Evolutionary conservation across 2,329 filamentous ascomycete genomes (phyloP), one percentile per base, ranked within the genome.

Genomic region (Macrophomina tecta): DNA sequence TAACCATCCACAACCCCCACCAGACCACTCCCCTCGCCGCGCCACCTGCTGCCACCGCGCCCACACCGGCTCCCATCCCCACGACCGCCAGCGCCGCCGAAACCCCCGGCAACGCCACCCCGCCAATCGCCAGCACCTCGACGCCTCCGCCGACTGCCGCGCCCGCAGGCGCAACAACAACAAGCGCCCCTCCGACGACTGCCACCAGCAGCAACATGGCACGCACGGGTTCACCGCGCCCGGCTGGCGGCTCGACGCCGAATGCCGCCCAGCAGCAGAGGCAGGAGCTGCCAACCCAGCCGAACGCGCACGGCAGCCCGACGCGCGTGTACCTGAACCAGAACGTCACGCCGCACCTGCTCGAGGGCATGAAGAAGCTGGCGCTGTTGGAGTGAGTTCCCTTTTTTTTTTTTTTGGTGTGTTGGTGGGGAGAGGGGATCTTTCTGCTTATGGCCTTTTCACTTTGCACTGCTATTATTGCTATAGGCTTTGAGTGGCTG

Each of bases 321-420:
- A 83, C 82, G 32, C 73, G 83, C 11, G 79, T 83, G 55, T 84
- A 83, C 70, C 70, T 85, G 69, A 85, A 84, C 68, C 76, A 79
- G 71, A 75, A 83, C 70, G 77, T 84, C 40, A 85, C 82, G 51
- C 83, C 82, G 64, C 78, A 84, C 73, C 70, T 84, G 72, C 73
- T 85, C 49, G 83, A 85, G 72, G 83, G 80, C 5, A 84, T 84
- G 82, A 85, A 84, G 75, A 80, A 82, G 73, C 68, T 84, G 55
- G 82, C 79, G 18, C 78, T 79, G n/a, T 74, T 79, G 62, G 82
- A 84, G 78, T 77, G 62, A 70, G 73, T 73, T 48, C 5, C 7
- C 6, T 16, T 14, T n/a, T 46, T n/a, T 14, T 18, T 16, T 28
- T 30, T 32, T 28, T 7, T 6, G 16, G 11, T 18, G 18, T 12